These are phyloP conservation scores for Aspergillus sp. DNA, from an alignment of 2,329 filamentous ascomycete genomes.

Conservation along the genomic window DNA sequence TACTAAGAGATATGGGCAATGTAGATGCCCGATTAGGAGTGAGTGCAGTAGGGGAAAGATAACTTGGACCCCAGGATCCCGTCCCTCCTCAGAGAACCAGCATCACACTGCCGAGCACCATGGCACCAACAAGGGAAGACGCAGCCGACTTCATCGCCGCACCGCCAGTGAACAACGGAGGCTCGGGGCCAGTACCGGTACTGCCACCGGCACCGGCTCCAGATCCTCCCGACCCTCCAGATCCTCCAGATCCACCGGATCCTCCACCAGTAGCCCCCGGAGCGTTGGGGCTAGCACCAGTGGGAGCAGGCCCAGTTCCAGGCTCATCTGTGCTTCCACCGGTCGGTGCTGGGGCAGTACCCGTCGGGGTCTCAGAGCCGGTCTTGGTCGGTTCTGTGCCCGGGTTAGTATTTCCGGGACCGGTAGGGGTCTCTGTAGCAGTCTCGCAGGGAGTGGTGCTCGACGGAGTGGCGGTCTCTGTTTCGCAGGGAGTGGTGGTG, in stretches of 20 bases:
- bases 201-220: neutral
- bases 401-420: neutral
- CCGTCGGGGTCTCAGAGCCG: neutral
- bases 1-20: neutral
- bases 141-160: constrained; percentile 12
- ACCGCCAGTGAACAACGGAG: constrained; percentile 14
- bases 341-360: neutral
- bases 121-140: constrained; percentile 13
- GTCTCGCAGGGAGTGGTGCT: constrained; percentile 2
- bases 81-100: constrained; percentile 14
- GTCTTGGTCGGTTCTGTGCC: neutral
- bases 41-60: neutral
- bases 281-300: neutral
- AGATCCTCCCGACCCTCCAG: constrained; percentile 1
- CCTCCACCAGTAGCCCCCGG: neutral
- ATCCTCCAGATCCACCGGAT: neutral
- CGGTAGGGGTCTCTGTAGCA: constrained; percentile 1
- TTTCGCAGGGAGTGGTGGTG: neutral
- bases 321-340: constrained; percentile 4
- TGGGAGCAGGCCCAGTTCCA: neutral
- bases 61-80: neutral
- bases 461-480: neutral
- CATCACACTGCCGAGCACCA: constrained; percentile 16
- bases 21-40: neutral
- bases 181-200: constrained; percentile 1